Evolutionary conservation across 177 flowering plant genomes (phyloP).

Genomic region (Tripterygium wilfordii): DNA sequence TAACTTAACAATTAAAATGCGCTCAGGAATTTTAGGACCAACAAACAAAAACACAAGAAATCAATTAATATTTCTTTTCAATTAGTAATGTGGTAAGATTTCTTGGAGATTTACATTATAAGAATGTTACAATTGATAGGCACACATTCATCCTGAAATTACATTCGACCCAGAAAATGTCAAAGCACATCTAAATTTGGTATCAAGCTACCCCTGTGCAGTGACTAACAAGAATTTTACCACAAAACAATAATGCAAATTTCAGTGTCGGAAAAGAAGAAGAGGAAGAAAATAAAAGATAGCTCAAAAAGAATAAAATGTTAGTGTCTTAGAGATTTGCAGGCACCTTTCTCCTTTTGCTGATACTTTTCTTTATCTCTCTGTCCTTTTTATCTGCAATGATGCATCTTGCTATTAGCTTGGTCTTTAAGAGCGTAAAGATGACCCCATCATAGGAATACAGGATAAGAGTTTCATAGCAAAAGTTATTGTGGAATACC

Average conservation of each 20-base stretch:
- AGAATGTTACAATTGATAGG: too few relatives aligned
- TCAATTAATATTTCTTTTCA: neutral
- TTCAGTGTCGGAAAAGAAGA: too few relatives aligned
- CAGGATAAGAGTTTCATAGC: neutral
- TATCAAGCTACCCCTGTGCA: too few relatives aligned
- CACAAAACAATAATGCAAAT: too few relatives aligned
- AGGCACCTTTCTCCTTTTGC: slow-evolving; percentile 82
- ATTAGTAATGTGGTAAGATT: neutral
- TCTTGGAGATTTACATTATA: neutral
- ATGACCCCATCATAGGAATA: neutral
- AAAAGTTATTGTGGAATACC: slow-evolving; percentile 27
- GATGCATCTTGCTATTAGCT: slow-evolving; percentile 9
- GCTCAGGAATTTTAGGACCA: too few relatives aligned
- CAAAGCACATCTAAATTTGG: too few relatives aligned
- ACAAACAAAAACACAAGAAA: neutral
- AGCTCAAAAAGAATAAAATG: neutral
- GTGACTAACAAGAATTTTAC: too few relatives aligned
- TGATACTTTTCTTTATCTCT: slow-evolving; percentile 59
- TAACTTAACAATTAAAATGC: too few relatives aligned
- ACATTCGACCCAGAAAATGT: too few relatives aligned
- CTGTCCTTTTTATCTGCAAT: slow-evolving; percentile 69
- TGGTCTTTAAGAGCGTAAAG: slow-evolving; percentile 1
- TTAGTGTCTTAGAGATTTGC: neutral
- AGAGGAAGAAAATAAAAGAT: too few relatives aligned
- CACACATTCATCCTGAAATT: too few relatives aligned